Evolutionary conservation across 768 basidiomycete species (phyloP).

Genomic region (Lentinula raphanica): DNA sequence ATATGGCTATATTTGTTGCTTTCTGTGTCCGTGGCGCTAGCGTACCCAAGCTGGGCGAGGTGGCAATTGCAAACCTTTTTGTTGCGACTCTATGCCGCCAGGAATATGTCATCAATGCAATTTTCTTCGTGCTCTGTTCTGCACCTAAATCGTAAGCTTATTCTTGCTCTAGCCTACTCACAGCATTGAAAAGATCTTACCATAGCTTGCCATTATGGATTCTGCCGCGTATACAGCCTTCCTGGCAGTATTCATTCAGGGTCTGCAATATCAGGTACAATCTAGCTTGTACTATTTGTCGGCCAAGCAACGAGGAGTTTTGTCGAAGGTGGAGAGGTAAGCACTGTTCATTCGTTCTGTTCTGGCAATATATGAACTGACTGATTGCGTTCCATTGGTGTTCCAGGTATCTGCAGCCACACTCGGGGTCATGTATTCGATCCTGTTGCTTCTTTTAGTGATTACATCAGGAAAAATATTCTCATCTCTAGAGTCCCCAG

Average conservation of each 20-base stretch:
- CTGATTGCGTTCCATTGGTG: too few relatives aligned
- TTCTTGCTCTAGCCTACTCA: constrained; percentile 1
- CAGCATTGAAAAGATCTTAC: background rate
- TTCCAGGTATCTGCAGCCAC: constrained; percentile 6
- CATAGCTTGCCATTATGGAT: constrained; percentile 26
- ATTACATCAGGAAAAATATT: too few relatives aligned
- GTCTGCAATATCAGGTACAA: constrained; percentile 46
- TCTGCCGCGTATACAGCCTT: constrained; percentile 49
- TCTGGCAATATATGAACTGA: background rate
- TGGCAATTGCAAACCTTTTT: constrained; percentile 43
- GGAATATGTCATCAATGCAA: constrained; percentile 54
- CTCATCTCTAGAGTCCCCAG: too few relatives aligned
- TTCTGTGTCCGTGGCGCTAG: constrained; percentile 30
- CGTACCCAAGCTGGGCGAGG: constrained; percentile 31
- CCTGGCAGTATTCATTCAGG: constrained; percentile 59
- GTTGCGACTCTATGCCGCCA: constrained; percentile 32
- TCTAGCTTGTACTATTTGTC: constrained; percentile 49
- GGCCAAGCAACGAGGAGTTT: constrained; percentile 48
- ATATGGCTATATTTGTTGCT: constrained; percentile 47
- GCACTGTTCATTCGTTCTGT: background rate
- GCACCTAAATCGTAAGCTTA: constrained; percentile 32
- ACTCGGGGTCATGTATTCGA: constrained; percentile 44
- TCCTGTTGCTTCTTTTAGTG: constrained; percentile 39
- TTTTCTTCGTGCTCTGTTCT: constrained; percentile 47
- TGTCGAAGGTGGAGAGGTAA: constrained; percentile 30